phyloP scores from a whole-genome alignment of 495 filamentous ascomycete species.

The Tetracladium setigerum region DNA sequence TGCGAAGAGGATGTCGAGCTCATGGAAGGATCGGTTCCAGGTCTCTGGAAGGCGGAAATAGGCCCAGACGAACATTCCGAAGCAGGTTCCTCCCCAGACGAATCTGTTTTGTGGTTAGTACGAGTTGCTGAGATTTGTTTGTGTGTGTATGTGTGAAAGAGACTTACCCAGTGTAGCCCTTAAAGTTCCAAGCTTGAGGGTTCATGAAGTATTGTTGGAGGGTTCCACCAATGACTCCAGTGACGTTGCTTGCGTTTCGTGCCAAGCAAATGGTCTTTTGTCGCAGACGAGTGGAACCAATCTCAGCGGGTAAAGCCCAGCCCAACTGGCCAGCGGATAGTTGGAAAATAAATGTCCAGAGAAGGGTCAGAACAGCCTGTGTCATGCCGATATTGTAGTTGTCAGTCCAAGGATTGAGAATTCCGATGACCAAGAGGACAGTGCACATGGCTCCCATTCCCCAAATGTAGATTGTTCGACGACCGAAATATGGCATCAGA shows the following conservation, averaged over 20 bases:
- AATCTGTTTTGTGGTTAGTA: too few species aligned
- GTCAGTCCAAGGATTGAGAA: constrained; percentile 24
- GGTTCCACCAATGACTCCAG: constrained; percentile 52
- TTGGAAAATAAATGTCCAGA: constrained; percentile 46
- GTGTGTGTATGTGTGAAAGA: too few species aligned
- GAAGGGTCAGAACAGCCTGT: constrained; percentile 33
- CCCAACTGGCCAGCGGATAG: constrained; percentile 49
- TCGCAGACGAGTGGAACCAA: constrained; percentile 9
- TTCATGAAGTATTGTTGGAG: constrained; percentile 70
- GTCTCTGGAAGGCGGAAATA: constrained; percentile 73
- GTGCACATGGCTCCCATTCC: constrained; percentile 30
- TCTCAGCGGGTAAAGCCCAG: constrained; percentile 26
- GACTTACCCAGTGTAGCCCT: constrained; percentile 41
- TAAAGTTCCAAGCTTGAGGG: constrained; percentile 60
- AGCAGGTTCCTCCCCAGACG: constrained; percentile 22
- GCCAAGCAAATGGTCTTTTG: constrained; percentile 8
- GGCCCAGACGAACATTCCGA: constrained; percentile 59
- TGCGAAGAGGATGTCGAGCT: constrained; percentile 62
- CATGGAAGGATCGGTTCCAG: constrained; percentile 59
- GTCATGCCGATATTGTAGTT: neutral
- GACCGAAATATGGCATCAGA: constrained; percentile 21
- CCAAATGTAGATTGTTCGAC: constrained; percentile 13
- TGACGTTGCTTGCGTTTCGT: constrained; percentile 45
- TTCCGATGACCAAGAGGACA: constrained; percentile 26
- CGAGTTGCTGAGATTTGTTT: too few species aligned